Evolutionary conservation across 2,329 filamentous ascomycete genomes (phyloP).

Genomic region (Alternaria solani): DNA sequence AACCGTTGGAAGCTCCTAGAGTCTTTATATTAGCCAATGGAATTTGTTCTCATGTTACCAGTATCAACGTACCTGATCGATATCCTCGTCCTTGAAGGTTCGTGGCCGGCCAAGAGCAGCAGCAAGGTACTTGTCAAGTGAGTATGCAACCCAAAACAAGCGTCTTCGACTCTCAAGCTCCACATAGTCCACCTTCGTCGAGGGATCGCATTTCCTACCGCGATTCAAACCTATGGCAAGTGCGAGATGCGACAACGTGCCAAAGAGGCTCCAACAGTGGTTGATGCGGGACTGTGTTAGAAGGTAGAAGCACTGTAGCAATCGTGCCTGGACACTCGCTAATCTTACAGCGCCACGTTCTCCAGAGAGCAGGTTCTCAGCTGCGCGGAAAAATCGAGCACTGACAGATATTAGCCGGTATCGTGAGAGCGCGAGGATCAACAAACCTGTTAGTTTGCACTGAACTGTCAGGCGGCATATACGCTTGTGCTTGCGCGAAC

Average conservation of each 20-base stretch:
- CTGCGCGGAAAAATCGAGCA: constrained; percentile 55
- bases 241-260: constrained; percentile 63
- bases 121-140: constrained; percentile 68
- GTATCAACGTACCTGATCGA: constrained; percentile 63
- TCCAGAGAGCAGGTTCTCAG: constrained; percentile 55
- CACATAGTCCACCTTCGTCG: constrained; percentile 54
- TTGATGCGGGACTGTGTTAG: constrained; percentile 67
- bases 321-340: constrained; percentile 65
- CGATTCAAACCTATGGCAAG: constrained; percentile 58
- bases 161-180: constrained; percentile 63
- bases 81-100: constrained; percentile 69
- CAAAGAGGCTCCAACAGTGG: constrained; percentile 68
- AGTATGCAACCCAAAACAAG: constrained; percentile 70
- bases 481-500: constrained; percentile 61
- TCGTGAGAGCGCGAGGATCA: background rate
- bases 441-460: constrained; percentile 37
- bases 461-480: constrained; percentile 46
- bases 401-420: constrained; percentile 19
- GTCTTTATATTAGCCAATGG: background rate
- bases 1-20: constrained; percentile 47
- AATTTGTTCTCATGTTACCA: background rate
- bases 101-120: constrained; percentile 69
- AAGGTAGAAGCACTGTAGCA: constrained; percentile 67
- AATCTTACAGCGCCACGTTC: constrained; percentile 64
- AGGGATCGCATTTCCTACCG: constrained; percentile 43